Evolutionary conservation across 129 eudicot species (phyloP).

Genomic region (Pittosporum tobira): DNA sequence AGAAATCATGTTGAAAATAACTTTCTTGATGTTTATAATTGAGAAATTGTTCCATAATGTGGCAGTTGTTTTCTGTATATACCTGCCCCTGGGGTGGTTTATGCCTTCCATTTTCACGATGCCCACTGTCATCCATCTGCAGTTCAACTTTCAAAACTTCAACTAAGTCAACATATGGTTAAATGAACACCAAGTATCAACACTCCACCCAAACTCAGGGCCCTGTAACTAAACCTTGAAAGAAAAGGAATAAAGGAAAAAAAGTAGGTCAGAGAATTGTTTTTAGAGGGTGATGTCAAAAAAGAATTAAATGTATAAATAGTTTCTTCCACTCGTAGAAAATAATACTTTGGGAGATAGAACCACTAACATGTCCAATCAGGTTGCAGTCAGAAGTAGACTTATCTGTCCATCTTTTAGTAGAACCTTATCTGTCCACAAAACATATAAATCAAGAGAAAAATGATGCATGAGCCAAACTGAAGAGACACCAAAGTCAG

Average conservation of each 20-base stretch:
- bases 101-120: constrained; percentile 82
- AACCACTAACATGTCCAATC: background rate
- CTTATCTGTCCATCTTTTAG: constrained; percentile 13
- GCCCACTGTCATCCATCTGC: constrained; percentile 80
- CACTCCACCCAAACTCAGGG: constrained; percentile 9
- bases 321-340: background rate
- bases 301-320: no score
- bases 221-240: constrained; percentile 6
- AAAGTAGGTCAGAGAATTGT: constrained; percentile 7
- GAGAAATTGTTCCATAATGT: no score
- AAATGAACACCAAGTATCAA: constrained; percentile 8
- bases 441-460: background rate
- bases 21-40: no score
- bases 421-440: constrained; percentile 4
- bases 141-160: constrained; percentile 11
- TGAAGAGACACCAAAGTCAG: no score
- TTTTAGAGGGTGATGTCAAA: background rate
- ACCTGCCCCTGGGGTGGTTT: constrained; percentile 87
- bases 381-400: constrained; percentile 2
- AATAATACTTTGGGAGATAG: background rate
- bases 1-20: no score
- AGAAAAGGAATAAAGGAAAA: constrained; percentile 11
- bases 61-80: no score
- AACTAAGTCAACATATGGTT: constrained; percentile 15
- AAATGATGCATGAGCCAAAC: background rate